Evolutionary conservation across 2,329 filamentous ascomycete species (phyloP), one percentile per base, ranked within the genome.

Genomic region (Fusarium begoniae): DNA sequence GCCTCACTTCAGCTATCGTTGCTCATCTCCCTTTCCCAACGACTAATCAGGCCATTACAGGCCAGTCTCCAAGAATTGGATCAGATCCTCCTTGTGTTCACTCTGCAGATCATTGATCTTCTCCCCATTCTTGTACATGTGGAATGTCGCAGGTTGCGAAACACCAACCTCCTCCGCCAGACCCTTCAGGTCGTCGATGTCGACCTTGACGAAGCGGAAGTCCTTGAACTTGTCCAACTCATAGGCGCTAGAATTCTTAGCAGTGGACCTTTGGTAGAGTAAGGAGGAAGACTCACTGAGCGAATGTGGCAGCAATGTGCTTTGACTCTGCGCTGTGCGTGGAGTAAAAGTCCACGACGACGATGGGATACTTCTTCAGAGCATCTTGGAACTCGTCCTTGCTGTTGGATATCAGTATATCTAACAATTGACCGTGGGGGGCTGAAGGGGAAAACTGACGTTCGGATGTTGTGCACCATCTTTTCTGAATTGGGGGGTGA

Each of bases 211-310:
- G 28, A 74, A 74, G 11, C 71, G 62, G 24, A 74, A 62, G 28
- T 74, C 71, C 38, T 72, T 74, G 63, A 72, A 74, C 35, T 69
- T 65, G 14, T 74, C 71, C 30, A 74, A 18, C n/a, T 74, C 63
- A 5, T 74, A 57, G 13, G 55, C 57, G 11, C 71, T 74, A 35
- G 3, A 35, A 17, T 17, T 35, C 32, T 35, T 3, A 35, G 32
- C 32, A 8, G 14, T 3, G 32, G 1, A 3, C 8, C 4, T 35
- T 4, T 35, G 7, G 7, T 35, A 8, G 14, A 2, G 32, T 35
- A 2, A 35, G 32, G 22, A 1, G 2, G 5, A 4, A 2, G 15
- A 22, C 59, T 47, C 15, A 74, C 72, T 74, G 72, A 5, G 72
- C 72, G 30, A 72, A 74, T 14, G 56, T 48, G 2, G 71, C 41